A percentile compares a stretch with the other conserved stretches of the same genome.
phyloP scores from a whole-genome alignment of 2,329 filamentous ascomycete genomes.

The Leptodontidium sp. region DNA sequence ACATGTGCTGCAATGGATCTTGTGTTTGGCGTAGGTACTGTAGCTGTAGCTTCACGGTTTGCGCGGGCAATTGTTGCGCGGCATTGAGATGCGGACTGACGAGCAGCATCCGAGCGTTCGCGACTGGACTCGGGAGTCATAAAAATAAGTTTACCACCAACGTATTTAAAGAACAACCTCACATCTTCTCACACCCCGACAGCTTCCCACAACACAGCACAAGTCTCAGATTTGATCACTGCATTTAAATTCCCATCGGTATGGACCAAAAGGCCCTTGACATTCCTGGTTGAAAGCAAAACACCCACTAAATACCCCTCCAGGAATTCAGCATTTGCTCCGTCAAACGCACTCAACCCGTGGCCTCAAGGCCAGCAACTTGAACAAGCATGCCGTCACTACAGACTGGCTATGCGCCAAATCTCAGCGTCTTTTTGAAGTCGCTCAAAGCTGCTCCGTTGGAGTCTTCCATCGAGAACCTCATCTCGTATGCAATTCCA shows the following conservation, averaged over 20 bases:
- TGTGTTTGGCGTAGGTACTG: slow-evolving; percentile 11
- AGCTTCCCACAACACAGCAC: background rate
- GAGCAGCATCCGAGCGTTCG: slow-evolving; percentile 17
- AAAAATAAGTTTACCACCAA: slow-evolving; percentile 12
- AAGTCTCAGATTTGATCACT: background rate
- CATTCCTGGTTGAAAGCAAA: background rate
- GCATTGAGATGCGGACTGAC: slow-evolving; percentile 12
- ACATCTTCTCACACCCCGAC: background rate
- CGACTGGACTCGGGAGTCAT: slow-evolving; percentile 14
- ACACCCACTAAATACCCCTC: slow-evolving; percentile 18
- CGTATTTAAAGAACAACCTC: background rate
- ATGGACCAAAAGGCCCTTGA: background rate
- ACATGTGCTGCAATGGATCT: slow-evolving; percentile 10
- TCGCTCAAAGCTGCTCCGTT: slow-evolving; percentile 78
- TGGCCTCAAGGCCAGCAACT: slow-evolving; percentile 8
- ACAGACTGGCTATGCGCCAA: slow-evolving; percentile 66
- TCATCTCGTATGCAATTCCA: slow-evolving; percentile 70
- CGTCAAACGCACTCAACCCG: background rate
- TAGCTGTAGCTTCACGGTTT: slow-evolving; percentile 9
- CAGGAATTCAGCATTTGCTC: slow-evolving; percentile 13
- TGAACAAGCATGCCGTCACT: slow-evolving; percentile 58
- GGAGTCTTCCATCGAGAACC: slow-evolving; percentile 82
- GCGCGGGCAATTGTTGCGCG: background rate
- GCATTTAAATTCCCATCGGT: background rate
- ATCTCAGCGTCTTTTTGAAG: slow-evolving; percentile 80